Base-by-base conservation (phyloP, 768 basidiomycete genomes). In the Lentinus brumalis region DNA sequence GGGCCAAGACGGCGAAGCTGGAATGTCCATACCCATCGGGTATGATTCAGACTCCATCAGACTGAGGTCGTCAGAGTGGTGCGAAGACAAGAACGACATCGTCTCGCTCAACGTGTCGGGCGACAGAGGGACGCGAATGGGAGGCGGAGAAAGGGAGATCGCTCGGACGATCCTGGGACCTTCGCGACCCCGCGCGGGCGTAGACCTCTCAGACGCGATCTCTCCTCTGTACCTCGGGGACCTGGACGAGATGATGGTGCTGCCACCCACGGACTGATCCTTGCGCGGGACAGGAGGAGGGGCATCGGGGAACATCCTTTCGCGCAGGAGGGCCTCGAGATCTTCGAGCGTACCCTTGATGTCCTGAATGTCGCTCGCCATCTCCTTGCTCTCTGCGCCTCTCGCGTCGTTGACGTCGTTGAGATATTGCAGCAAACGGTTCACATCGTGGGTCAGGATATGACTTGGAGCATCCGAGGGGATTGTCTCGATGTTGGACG, bases 61-160 rank as follows among this genome's bases (percentile, higher is more conserved):
- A 76, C 76, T 74, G 39, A 78, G 75, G 64, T 91, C 91, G 57
- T 94, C 91, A 0, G 92, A 93, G 63, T 92, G 87, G 62, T 89
- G 88, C 16, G 83, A 84, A 4, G 82, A 82, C 51, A 85, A 64
- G 68, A 79, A 85, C 0, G 83, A 84, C 57, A 69, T 63, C 6
- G 63, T 67, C 11, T 76, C 77, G 15, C 60, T 69, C 44, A 71
- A 50, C 16, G 59, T 58, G 39, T 72, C 75, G 4, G 78, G 74
- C 3, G 84, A 80, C 11, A 35, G 11, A 4, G 76, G 71, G 12
- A 78, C 71, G 15, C 77, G 72, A 12, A 63, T 40, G 3, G 84
- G 84, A 3, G 83, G 82, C 0, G 82, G 81, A 2, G 82, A 71
- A 44, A 83, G 59, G 4, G 73, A 39, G 31, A 78, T 76, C 11